A percentile compares a stretch with the other conserved stretches of the same genome.
Conservation (phyloP, 306 rosid genomes). For the Heteromeles arbutifolia region DNA sequence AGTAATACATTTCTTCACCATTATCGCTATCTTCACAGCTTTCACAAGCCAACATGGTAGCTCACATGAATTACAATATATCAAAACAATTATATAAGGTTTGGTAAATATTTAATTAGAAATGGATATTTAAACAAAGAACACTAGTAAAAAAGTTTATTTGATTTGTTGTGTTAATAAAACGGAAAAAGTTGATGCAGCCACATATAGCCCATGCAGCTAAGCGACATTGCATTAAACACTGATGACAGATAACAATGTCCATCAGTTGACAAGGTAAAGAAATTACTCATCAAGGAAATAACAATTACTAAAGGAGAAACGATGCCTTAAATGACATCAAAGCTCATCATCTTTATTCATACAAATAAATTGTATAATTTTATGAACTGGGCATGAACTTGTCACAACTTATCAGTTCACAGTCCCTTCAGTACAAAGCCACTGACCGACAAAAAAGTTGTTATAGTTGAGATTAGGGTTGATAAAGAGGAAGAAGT, state of each 20-base stretch:
- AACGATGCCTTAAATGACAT: background rate
- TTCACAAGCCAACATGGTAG: too few relatives aligned
- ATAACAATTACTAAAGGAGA: background rate
- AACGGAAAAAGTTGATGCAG: background rate
- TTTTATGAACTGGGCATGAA: too few relatives aligned
- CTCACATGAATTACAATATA: too few relatives aligned
- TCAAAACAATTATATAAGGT: too few relatives aligned
- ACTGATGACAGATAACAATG: background rate
- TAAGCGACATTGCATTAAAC: background rate
- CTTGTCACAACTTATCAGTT: background rate
- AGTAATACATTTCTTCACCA: too few relatives aligned
- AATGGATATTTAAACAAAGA: too few relatives aligned
- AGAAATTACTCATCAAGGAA: background rate
- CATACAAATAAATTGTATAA: too few relatives aligned
- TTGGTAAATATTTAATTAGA: too few relatives aligned
- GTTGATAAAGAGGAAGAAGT: background rate
- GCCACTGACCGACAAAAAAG: background rate
- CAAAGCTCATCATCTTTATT: too few relatives aligned
- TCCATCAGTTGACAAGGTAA: background rate
- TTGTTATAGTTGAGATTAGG: slow-evolving; percentile 7
- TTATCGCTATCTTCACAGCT: too few relatives aligned
- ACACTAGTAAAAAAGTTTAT: too few relatives aligned
- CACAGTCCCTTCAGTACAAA: background rate
- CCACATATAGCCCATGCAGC: background rate
- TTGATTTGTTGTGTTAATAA: too few relatives aligned